These are phyloP conservation scores for Trichomonas vaginalis DNA, from an alignment of 208 protist genomes.

Conservation along the genomic window DNA sequence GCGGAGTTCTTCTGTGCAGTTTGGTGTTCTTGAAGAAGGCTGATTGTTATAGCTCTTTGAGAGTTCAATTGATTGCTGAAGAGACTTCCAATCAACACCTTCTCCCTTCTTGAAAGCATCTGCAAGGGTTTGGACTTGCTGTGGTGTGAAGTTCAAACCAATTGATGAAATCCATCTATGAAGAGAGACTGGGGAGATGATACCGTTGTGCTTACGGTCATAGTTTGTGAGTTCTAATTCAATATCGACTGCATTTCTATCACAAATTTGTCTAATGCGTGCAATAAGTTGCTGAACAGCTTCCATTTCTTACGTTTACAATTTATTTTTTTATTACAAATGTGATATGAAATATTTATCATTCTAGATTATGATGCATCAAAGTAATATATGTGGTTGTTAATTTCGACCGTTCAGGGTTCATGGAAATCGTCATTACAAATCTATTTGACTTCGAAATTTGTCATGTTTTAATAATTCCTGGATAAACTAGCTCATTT, in stretches of 20 bases:
- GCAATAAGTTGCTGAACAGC: not conserved
- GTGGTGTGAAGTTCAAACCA: not conserved
- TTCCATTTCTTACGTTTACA: not conserved
- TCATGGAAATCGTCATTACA: too few species aligned
- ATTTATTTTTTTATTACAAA: not conserved
- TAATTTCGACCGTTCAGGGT: too few species aligned
- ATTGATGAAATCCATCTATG: not conserved
- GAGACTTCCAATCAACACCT: not conserved
- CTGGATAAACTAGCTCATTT: too few species aligned
- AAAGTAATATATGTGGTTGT: too few species aligned
- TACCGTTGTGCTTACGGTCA: not conserved
- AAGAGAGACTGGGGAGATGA: not conserved
- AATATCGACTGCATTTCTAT: not conserved
- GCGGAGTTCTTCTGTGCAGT: not conserved
- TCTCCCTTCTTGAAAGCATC: not conserved
- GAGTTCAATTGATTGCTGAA: not conserved
- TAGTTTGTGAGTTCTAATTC: not conserved
- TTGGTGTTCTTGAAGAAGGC: not conserved
- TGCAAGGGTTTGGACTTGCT: not conserved
- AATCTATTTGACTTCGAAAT: too few species aligned
- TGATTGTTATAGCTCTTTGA: not conserved
- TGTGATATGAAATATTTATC: too few species aligned
- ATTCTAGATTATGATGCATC: too few species aligned
- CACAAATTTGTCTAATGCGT: not conserved
- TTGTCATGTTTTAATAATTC: too few species aligned